Evolutionary conservation across 2,329 filamentous ascomycete species (phyloP).

Genomic region (Microascus cirrosus): DNA sequence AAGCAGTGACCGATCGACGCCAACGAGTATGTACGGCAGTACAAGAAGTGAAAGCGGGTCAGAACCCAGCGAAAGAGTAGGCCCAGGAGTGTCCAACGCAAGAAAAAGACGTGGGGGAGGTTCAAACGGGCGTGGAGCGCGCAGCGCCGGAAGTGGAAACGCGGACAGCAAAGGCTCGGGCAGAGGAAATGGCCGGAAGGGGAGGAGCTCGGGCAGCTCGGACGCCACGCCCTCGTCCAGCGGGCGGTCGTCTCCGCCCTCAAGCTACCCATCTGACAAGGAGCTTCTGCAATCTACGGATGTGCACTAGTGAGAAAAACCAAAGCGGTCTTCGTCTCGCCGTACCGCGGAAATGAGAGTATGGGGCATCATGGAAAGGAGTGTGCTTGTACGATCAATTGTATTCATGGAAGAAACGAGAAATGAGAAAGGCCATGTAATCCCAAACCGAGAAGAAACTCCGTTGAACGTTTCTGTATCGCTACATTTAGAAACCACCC

Average conservation of each 20-base stretch:
- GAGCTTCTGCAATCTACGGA: background rate
- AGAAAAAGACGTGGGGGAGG: too few species aligned
- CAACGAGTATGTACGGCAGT: too few species aligned
- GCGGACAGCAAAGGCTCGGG: background rate
- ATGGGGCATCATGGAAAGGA: too few species aligned
- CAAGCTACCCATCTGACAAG: background rate
- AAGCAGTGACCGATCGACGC: too few species aligned
- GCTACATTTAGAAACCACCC: background rate
- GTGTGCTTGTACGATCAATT: background rate
- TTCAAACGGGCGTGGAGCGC: too few species aligned
- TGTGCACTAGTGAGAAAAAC: background rate
- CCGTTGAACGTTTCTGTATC: background rate
- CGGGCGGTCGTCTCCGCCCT: background rate
- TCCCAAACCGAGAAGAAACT: background rate
- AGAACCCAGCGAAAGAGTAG: too few species aligned
- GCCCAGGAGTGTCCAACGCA: too few species aligned
- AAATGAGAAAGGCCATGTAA: background rate
- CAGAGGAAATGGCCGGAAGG: background rate
- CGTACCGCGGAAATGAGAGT: background rate
- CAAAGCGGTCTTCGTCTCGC: too few species aligned
- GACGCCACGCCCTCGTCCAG: background rate
- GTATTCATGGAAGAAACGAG: background rate
- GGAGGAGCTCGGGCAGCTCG: background rate
- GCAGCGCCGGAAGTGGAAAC: background rate
- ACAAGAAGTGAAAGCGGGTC: too few species aligned